phyloP scores from a whole-genome alignment of 768 basidiomycete genomes.

The Dioszegia hungarica region DNA sequence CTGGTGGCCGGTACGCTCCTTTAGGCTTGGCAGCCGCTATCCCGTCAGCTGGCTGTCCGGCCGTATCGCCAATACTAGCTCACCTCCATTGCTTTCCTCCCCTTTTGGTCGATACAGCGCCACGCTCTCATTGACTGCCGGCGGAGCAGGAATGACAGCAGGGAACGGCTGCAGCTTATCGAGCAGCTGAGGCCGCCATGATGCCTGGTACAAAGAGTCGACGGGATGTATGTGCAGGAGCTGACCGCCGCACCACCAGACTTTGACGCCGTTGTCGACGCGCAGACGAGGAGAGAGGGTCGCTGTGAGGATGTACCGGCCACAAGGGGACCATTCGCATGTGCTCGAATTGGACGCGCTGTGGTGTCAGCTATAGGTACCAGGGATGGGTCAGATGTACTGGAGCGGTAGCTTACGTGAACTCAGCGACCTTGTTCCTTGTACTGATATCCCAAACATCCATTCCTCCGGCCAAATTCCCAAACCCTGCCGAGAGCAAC shows the following conservation, averaged over 20 bases:
- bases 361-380: conserved; percentile 38
- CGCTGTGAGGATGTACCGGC: conserved; percentile 85
- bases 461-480: conserved; percentile 90
- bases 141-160: conserved; percentile 27
- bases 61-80: conserved; percentile 5
- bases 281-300: conserved; percentile 91
- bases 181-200: conserved; percentile 20
- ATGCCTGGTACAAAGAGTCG: conserved; percentile 82
- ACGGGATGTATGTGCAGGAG: conserved; percentile 75
- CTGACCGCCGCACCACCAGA: conserved; percentile 87
- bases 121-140: conserved; percentile 36
- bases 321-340: conserved; percentile 94
- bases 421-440: conserved; percentile 65
- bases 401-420: conserved; percentile 44
- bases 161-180: conserved; percentile 27
- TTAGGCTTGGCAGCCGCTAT: conserved; percentile 58
- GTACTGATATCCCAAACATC: conserved; percentile 86
- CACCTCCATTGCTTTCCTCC: conserved; percentile 30
- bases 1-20: conserved; percentile 89
- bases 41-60: not conserved
- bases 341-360: conserved; percentile 89
- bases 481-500: conserved; percentile 86
- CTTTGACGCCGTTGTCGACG: conserved; percentile 94
- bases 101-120: conserved; percentile 37
- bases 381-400: not conserved